Conservation (phyloP, 1,284 basidiomycete species). For the Cutaneotrichosporon cutaneum region DNA sequence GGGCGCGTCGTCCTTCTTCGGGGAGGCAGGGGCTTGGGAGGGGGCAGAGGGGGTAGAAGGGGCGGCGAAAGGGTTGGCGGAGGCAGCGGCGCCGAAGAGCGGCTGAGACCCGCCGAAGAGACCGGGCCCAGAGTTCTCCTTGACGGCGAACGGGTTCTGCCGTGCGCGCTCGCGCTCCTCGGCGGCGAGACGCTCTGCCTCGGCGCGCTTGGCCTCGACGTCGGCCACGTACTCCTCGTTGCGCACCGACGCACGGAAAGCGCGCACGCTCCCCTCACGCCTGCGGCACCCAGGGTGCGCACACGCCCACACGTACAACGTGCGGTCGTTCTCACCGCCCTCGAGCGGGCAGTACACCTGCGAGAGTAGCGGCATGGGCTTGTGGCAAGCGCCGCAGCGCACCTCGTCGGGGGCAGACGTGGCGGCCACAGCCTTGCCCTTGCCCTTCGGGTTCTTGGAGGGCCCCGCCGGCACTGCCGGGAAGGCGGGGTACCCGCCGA, state of each 20-base stretch:
- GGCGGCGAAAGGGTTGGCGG: constrained; percentile 29
- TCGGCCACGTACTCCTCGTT: constrained; percentile 52
- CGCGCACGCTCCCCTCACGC: constrained; percentile 48
- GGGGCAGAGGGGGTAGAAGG: constrained; percentile 26
- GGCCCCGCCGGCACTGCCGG: constrained; percentile 32
- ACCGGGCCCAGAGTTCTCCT: constrained; percentile 6
- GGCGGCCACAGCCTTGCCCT: constrained; percentile 5
- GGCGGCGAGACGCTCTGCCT: constrained; percentile 38
- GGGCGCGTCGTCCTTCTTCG: not conserved
- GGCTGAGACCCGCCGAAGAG: constrained; percentile 39
- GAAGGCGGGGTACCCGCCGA: constrained; percentile 53
- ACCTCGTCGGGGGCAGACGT: constrained; percentile 29
- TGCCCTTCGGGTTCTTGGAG: not conserved
- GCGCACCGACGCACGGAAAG: constrained; percentile 48
- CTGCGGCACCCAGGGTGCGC: constrained; percentile 44
- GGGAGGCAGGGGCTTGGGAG: constrained; percentile 11
- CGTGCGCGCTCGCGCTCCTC: constrained; percentile 41
- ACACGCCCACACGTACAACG: constrained; percentile 52
- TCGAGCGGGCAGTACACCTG: constrained; percentile 54
- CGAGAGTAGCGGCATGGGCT: constrained; percentile 47
- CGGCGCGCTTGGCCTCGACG: constrained; percentile 41
- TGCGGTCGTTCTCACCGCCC: constrained; percentile 52
- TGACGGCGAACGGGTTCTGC: constrained; percentile 49
- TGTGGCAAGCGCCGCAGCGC: constrained; percentile 43
- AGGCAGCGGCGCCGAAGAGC: constrained; percentile 34